Base-by-base conservation (phyloP, 2,329 filamentous ascomycete species). In the Pyrenochaeta sp. region DNA sequence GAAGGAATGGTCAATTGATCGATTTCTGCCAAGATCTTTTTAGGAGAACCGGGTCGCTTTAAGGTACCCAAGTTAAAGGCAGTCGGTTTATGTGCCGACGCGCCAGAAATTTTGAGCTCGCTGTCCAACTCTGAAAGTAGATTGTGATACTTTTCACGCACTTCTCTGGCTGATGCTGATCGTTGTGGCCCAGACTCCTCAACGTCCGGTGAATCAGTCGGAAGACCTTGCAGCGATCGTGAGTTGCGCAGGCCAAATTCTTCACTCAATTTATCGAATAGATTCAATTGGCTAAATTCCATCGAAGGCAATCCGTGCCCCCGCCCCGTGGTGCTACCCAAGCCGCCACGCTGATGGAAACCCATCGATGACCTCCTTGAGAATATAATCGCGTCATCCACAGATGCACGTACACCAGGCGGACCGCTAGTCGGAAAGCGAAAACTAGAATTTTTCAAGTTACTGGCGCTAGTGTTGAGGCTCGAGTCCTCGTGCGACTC, bases 401-500 rank as follows among this genome's bases (percentile, higher is more conserved):
- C 59, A 23, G 63, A 67, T 11, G 49, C 46, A 20, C 64, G 56
- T 14, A 65, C 49, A 40, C 61, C 61, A 31, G 47, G 59, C n/a
- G 51, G 59, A 14, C 45, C 44, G 23, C 57, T 61, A 33, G 57
- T 52, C 3, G 66, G 66, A 41, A 69, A 69, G 15, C 63, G 66
- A 47, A 70, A 68, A 40, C 50, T 68, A 4, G 65, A 63, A 37
- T 61, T 58, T 58, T 68, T 73, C 35, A 74, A 47, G 41, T 75
- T 73, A 54, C 69, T 68, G 1, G 66, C 66, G 46, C 73, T 75
- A 5, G 67, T 73, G 35, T 77, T 73, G 31, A 76, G 58, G 52
- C 78, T 79, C 56, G 79, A 77, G 53, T 80, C 79, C 45, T 81
- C 79, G 40, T 79, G 72, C 15, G 79, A 79, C 53, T 81, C 79